A percentile compares a stretch with the other conserved stretches of the same genome.
Evolutionary conservation across 805 yeast species (phyloP).

Genomic region (Ogataea corticis): DNA sequence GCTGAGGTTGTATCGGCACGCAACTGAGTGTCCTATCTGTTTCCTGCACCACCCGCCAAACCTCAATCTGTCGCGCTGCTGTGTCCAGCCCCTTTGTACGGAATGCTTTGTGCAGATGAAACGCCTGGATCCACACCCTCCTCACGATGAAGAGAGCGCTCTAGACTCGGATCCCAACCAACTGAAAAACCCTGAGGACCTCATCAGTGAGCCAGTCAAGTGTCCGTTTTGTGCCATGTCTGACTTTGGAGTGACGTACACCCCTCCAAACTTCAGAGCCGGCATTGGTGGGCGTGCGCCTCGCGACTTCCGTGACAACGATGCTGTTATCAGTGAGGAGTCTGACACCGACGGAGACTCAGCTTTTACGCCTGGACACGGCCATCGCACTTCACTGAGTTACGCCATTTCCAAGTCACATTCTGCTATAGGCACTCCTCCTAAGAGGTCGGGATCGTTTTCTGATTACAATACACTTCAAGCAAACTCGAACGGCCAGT

Average conservation of each 20-base stretch:
- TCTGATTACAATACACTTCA: constrained; percentile 8
- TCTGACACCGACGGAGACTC: constrained; percentile 8
- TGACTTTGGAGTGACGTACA: constrained; percentile 80
- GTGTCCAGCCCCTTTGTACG: constrained; percentile 90
- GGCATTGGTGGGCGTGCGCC: constrained; percentile 63
- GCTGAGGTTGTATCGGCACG: constrained; percentile 61
- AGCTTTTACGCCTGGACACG: constrained; percentile 7
- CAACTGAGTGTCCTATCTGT: constrained; percentile 92
- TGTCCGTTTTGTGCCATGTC: constrained; percentile 94
- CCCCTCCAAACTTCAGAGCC: constrained; percentile 58
- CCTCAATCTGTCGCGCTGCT: constrained; percentile 81
- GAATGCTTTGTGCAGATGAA: constrained; percentile 97
- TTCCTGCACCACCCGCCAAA: constrained; percentile 80
- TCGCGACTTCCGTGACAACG: constrained; percentile 32
- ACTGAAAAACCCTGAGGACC: constrained; percentile 52
- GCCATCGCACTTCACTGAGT: constrained; percentile 23
- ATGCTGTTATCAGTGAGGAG: constrained; percentile 27
- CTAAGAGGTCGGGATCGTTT: constrained; percentile 17
- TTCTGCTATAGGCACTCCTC: constrained; percentile 30
- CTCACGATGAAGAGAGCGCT: constrained; percentile 59
- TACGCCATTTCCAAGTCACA: constrained; percentile 30
- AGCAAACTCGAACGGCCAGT: not conserved
- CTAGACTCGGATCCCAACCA: constrained; percentile 21
- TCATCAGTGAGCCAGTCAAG: constrained; percentile 82
- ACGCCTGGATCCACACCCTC: constrained; percentile 89